Conservation (phyloP, 1,284 basidiomycete species). For the Sporisorium exsertum region DNA sequence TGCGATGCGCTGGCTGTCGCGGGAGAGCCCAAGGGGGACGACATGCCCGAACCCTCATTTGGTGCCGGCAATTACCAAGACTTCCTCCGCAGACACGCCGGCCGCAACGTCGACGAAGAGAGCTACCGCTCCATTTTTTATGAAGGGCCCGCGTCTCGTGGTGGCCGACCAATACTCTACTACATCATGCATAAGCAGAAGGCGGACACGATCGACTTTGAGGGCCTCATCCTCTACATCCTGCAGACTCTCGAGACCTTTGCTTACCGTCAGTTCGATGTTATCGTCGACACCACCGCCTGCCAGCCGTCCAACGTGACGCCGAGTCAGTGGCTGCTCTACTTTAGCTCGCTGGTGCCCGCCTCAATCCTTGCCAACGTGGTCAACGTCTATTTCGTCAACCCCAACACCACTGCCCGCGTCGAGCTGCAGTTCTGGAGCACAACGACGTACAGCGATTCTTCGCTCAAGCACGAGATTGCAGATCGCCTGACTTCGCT, state of each 20-base stretch:
- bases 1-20: constrained; percentile 51
- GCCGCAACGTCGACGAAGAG: constrained; percentile 57
- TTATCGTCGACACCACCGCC: constrained; percentile 59
- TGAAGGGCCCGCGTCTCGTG: constrained; percentile 60
- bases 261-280: constrained; percentile 50
- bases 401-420: constrained; percentile 55
- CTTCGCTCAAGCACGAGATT: constrained; percentile 34
- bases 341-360: constrained; percentile 58
- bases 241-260: constrained; percentile 53
- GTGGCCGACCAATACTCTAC: constrained; percentile 71
- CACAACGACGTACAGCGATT: constrained; percentile 27
- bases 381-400: constrained; percentile 57
- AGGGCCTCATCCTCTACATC: constrained; percentile 76
- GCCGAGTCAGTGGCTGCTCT: constrained; percentile 60
- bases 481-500: constrained; percentile 38
- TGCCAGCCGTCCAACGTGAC: constrained; percentile 47
- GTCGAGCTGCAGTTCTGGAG: constrained; percentile 47
- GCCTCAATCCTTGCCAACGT: constrained; percentile 50
- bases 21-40: constrained; percentile 53
- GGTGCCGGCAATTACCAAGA: constrained; percentile 52
- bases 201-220: constrained; percentile 85
- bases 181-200: constrained; percentile 74
- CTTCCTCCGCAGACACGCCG: constrained; percentile 54
- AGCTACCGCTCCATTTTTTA: constrained; percentile 56
- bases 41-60: constrained; percentile 33